These are phyloP conservation scores for peach (Prunus persica) DNA, from an alignment of 306 rosid genomes.

Conservation along the genomic window DNA sequence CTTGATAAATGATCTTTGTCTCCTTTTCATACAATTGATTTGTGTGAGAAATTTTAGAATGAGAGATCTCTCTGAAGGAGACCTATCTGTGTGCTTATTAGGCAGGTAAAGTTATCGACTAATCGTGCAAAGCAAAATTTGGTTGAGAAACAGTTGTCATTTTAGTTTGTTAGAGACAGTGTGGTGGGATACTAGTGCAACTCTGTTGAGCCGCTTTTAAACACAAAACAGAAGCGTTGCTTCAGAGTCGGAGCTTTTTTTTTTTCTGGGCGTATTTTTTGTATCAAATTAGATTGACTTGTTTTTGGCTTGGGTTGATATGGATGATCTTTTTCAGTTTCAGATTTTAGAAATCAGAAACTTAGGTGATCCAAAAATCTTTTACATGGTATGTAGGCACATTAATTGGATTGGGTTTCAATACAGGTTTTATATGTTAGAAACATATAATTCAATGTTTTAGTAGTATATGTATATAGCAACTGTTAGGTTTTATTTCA, in stretches of 20 bases:
- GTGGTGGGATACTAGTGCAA: background rate
- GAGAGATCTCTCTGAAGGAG: background rate
- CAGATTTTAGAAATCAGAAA: background rate
- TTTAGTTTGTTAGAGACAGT: background rate
- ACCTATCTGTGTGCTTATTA: background rate
- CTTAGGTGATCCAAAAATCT: background rate
- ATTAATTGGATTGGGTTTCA: background rate
- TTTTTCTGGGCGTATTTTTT: background rate
- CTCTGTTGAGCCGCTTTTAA: background rate
- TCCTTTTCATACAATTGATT: background rate
- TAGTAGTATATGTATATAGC: too few relatives aligned
- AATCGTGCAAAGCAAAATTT: background rate
- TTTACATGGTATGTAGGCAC: background rate
- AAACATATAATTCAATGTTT: background rate
- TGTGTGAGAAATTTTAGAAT: background rate
- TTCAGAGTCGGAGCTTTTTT: background rate
- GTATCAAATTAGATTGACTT: background rate
- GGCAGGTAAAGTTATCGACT: background rate
- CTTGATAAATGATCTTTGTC: background rate
- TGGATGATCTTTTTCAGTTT: background rate
- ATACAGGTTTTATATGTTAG: background rate
- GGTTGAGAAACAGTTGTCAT: background rate
- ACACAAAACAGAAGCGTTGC: background rate
- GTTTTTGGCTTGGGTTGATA: background rate
- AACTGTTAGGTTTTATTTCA: too few relatives aligned